Percentiles rank a stretch among this genome's conserved stretches.
phyloP scores from a whole-genome alignment of 176 grass and related monocot genomes.

The Areca catechu region DNA sequence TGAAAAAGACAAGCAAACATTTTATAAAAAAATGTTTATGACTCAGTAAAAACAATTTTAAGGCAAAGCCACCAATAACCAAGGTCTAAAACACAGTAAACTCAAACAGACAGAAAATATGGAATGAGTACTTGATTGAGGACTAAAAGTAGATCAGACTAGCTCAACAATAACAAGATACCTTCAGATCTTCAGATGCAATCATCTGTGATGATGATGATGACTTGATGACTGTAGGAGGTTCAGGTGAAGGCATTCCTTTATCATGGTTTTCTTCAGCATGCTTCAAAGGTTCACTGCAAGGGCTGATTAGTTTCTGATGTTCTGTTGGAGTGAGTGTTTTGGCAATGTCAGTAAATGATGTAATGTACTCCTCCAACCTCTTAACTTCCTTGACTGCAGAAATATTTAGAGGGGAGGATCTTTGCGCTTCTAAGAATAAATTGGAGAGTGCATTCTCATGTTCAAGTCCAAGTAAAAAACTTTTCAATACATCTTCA shows the following conservation, averaged over 20 bases:
- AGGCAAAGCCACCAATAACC: too few relatives aligned
- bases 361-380: slow-evolving; percentile 54
- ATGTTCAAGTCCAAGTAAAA: slow-evolving; percentile 51
- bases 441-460: slow-evolving; percentile 52
- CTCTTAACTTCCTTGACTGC: slow-evolving; percentile 38
- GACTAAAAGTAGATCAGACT: too few relatives aligned
- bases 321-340: slow-evolving; percentile 37
- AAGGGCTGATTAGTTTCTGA: slow-evolving; percentile 18
- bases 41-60: too few relatives aligned
- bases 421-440: slow-evolving; percentile 30
- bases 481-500: slow-evolving; percentile 45
- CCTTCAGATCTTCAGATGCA: slow-evolving; percentile 35
- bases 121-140: too few relatives aligned
- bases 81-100: too few relatives aligned
- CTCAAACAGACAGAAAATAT: too few relatives aligned
- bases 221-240: slow-evolving; percentile 10
- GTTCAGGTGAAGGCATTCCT: slow-evolving; percentile 1
- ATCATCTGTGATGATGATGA: slow-evolving; percentile 20
- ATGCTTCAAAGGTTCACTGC: slow-evolving; percentile 17
- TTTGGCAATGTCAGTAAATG: slow-evolving; percentile 38
- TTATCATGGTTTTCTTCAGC: slow-evolving; percentile 15
- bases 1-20: too few relatives aligned
- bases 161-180: slow-evolving; percentile 5
- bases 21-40: too few relatives aligned
- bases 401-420: slow-evolving; percentile 34